Evolutionary conservation across 345 rosid genomes (phyloP).

Genomic region (Conringia planisiliqua): DNA sequence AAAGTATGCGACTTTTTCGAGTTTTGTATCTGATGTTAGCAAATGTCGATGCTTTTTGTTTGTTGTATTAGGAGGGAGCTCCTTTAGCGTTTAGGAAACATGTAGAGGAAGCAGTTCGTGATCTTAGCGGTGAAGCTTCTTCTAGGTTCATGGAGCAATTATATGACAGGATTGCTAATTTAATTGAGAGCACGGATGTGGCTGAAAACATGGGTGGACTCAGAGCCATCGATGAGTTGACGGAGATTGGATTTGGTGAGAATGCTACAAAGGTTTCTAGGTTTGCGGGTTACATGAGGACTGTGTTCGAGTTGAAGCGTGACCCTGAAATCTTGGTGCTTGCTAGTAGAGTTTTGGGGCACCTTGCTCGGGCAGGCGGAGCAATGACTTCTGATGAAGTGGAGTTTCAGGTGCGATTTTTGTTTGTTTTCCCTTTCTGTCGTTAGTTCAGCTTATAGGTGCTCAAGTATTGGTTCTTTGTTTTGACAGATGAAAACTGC

Average conservation of each 20-base stretch:
- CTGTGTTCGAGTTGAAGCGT: conserved; percentile 74
- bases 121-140: conserved; percentile 84
- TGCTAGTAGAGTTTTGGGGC: conserved; percentile 96
- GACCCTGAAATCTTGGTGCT: conserved; percentile 80
- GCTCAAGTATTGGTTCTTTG: conserved; percentile 13
- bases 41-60: neutral
- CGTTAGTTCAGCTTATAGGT: neutral
- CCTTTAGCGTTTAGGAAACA: conserved; percentile 78
- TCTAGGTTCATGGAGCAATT: conserved; percentile 87
- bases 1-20: conserved; percentile 5
- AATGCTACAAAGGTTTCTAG: conserved; percentile 94
- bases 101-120: conserved; percentile 83
- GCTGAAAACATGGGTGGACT: conserved; percentile 92
- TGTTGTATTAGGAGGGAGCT: conserved; percentile 65
- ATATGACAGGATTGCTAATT: conserved; percentile 65
- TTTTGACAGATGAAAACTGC: conserved; percentile 70
- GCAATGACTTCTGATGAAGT: conserved; percentile 99
- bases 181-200: conserved; percentile 68
- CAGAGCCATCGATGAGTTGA: conserved; percentile 85
- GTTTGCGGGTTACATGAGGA: conserved; percentile 71
- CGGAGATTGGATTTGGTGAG: conserved; percentile 90
- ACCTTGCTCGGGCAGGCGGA: conserved; percentile 97
- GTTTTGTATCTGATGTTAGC: conserved; percentile 1
- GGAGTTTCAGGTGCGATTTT: conserved; percentile 70
- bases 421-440: neutral